Base-by-base conservation (phyloP, 495 filamentous ascomycete species). In the Hypoxylon rickii region DNA sequence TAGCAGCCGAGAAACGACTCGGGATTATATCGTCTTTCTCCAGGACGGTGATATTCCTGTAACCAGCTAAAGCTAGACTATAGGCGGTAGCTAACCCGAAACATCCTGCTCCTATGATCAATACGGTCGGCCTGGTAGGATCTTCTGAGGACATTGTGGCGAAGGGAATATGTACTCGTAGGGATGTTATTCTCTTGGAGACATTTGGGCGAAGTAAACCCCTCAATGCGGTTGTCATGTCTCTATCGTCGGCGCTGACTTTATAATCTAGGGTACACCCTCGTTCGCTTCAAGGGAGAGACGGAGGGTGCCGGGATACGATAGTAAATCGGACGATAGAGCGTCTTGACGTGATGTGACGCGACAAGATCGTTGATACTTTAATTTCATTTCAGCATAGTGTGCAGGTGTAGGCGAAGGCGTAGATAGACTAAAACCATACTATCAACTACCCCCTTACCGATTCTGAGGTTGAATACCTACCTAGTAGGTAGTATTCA, bases 51-150 rank as follows among this genome's bases (percentile, higher is more conserved):
- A 81, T 70, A 51, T 74, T 48, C 13, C 32, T 66, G 50, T 77
- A 76, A 20, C 73, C 75, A 10, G 68, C 49, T 7, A 65, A 58
- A 10, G 66, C 42, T 13, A 80, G 64, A 44, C 75, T 72, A 5
- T 77, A 62, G n/a, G 74, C 77, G 3, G 74, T 76, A 19, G 74
- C 71, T 10, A 78, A 64, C 31, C 77, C 77, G 47, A 75, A 77
- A 13, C 70, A 71, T 29, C 77, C 77, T 22, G 60, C 76, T 24
- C 77, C 76, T 39, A 73, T 18, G 38, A 76, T 75, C 34, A 67
- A 51, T 32, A 76, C 63, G 13, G 29, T 36, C 3, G 44, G 19
- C 13, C 21, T 47, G 0, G 12, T 19, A 34, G 49, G 15, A 24
- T 37, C 20, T 29, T 52, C 19, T 5, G 24, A 5, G 24, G 24